A percentile compares a stretch with the other conserved stretches of the same genome.
phyloP scores from a whole-genome alignment of 441 rosid species.

The Populus hybrid region DNA sequence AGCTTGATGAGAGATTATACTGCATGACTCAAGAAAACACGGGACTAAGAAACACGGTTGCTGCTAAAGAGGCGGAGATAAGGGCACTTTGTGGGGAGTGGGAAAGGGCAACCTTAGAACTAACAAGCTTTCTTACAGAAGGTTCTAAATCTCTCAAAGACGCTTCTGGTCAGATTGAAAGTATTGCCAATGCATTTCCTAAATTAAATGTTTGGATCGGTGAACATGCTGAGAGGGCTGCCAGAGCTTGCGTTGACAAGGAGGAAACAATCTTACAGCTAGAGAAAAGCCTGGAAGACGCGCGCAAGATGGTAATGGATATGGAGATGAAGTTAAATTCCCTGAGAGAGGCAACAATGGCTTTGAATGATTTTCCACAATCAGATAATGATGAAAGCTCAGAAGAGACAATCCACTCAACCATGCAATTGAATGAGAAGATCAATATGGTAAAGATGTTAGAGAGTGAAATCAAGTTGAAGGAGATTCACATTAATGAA shows the following conservation, averaged over 20 bases:
- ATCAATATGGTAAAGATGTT: constrained; percentile 38
- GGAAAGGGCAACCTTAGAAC: constrained; percentile 88
- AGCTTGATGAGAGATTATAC: constrained; percentile 54
- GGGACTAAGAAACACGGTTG: constrained; percentile 46
- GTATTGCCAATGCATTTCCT: constrained; percentile 71
- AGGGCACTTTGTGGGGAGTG: constrained; percentile 54
- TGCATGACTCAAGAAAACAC: constrained; percentile 57
- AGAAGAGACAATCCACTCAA: constrained; percentile 37
- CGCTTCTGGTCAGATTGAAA: constrained; percentile 73
- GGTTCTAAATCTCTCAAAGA: constrained; percentile 87
- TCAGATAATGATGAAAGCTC: constrained; percentile 32
- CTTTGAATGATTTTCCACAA: constrained; percentile 53
- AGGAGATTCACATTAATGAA: constrained; percentile 39
- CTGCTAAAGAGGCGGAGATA: constrained; percentile 64
- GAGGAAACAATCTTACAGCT: constrained; percentile 75
- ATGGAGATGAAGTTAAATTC: constrained; percentile 78
- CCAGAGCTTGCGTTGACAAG: constrained; percentile 72
- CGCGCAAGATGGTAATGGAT: constrained; percentile 65
- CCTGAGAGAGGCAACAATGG: constrained; percentile 70
- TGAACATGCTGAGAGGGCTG: constrained; percentile 80
- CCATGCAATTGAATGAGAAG: constrained; percentile 41
- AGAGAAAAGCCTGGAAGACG: constrained; percentile 86
- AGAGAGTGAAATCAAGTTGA: constrained; percentile 36
- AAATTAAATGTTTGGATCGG: constrained; percentile 55
- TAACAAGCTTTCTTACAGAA: constrained; percentile 77